Base-by-base conservation (phyloP, 2,329 filamentous ascomycete species). In the Aaosphaeria arxii region DNA sequence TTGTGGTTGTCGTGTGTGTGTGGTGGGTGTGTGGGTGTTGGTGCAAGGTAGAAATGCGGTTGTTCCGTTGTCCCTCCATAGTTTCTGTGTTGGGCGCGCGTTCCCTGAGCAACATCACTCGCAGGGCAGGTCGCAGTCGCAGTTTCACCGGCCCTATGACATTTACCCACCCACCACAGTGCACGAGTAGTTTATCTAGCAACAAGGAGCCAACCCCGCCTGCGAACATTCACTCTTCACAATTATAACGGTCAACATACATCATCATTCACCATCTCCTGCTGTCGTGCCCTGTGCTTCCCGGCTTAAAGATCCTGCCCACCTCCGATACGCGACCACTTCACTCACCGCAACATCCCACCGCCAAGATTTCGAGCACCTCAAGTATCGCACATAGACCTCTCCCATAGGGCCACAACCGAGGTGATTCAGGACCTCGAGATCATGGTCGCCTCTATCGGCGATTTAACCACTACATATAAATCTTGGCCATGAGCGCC, bases 401-500 rank as follows among this genome's bases (percentile, higher is more conserved):
- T 24, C n/a, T 33, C 42, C 38, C 40, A 43, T 11, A 30, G 42
- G 11, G 11, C 13, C 9, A 28, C 35, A 44, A 42, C 43, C 43
- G n/a, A 29, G 9, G 2, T 28, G 17, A 33, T 35, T 24, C 32
- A 33, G 36, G 9, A 9, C 29, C 43, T 43, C 29, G 40, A 48
- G 55, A 69, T 54, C 53, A 69, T 68, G 66, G 63, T 68, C 56
- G 58, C 53, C 56, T 48, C 49, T 45, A 43, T 51, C 41, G 57
- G 50, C 54, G 47, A 47, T 51, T 45, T 44, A 24, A 55, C 44
- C 50, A 55, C 61, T 57, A 54, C 50, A 51, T 44, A 53, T 54
- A 49, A 48, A 43, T 48, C 57, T 53, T 56, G 74, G 71, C 65
- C 57, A 91, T 91, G 88, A 86, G 82, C 76, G 82, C 83, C 66